Base-by-base conservation (phyloP, 2,329 filamentous ascomycete genomes). In the Penicillium palitans region DNA sequence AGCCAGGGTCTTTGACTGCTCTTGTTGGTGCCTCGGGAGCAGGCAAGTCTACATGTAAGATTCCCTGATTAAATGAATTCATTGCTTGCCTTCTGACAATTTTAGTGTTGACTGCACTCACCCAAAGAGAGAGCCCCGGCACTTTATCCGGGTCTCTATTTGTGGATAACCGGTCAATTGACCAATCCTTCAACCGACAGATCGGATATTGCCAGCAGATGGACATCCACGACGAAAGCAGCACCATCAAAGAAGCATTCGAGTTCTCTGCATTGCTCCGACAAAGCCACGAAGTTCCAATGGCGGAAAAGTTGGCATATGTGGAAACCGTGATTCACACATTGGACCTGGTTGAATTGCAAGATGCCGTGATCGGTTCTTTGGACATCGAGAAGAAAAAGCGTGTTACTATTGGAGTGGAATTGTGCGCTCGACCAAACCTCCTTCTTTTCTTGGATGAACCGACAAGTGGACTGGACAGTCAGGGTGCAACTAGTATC, bases 21-120 rank as follows among this genome's bases (percentile, higher is more conserved):
- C 79, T 93, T 0, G 88, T 93, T 75, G 90, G 90, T 33, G 87
- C 88, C 1, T 90, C 85, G 7, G 89, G 88, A 24, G 90, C 90
- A 8, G 90, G 90, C 9, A 93, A 93, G 74, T 73, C 70, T 15
- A 73, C 71, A 19, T 61, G 71, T 73, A 64, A 64, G 70, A 25
- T 15, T 15, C 33, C 15, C 4, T 9, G 24, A 17, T 17, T 19
- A 4, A 15, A 12, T 21, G 17, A 52, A 5, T 9, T 5, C 13
- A 19, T 21, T 1, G 10, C 12, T 52, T 35, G n/a, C 21, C 37
- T 24, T 51, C 52, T 63, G 24, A 58, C 33, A 35, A 31, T 10
- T 21, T 89, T 87, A 0, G 79, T 93, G 0, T 78, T 93, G 27
- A 90, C 91, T 70, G 89, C 87, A 0, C 76, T 88, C 1, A 86